Evolutionary conservation across 495 filamentous ascomycete genomes (phyloP), one percentile per base, ranked within the genome.

Genomic region (Talaromyces borbonicus): DNA sequence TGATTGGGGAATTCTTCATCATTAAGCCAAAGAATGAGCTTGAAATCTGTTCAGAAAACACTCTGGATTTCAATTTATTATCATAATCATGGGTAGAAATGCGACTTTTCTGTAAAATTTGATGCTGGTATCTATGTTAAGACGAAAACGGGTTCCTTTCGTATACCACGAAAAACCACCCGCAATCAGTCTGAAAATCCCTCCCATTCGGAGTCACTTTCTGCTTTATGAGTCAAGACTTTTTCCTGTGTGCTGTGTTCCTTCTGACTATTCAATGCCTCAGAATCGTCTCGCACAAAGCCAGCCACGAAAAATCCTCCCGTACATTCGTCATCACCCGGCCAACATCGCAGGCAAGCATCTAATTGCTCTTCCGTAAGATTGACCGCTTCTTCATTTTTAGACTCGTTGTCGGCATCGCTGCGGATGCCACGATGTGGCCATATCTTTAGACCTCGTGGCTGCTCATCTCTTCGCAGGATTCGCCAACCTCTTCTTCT

Each of bases 321-420:
- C 6, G 79, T 80, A 0, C 87, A 89, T 36, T 86, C 77, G 16
- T 79, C 81, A 53, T 85, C 87, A 27, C 82, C 85, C 52, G 87
- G 80, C 53, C 82, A 77, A 43, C 86, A 88, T 43, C 92, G 65
- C 19, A 98, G 78, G 57, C 88, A 96, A 4, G 76, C 85, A 37
- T 89, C 80, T 6, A 83, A 72, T 9, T 80, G 62, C 18, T 74
- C 66, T 40, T 71, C 60, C 2, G 66, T 64, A 6, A 73, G 68
- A 9, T 67, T 63, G 0, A 56, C 55, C 1, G 36, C 23, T 33
- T 41, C 44, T 14, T 39, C n/a, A n/a, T 23, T 24, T 5, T 15
- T 33, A n/a, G 47, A 33, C 24, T 22, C 33, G 12, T 20, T 31
- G 19, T 25, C 48, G 42, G 55, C 56, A 1, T 73, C 69, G 31